Evolutionary conservation across 257 asterid genomes (phyloP).

Genomic region (Striga asiatica): DNA sequence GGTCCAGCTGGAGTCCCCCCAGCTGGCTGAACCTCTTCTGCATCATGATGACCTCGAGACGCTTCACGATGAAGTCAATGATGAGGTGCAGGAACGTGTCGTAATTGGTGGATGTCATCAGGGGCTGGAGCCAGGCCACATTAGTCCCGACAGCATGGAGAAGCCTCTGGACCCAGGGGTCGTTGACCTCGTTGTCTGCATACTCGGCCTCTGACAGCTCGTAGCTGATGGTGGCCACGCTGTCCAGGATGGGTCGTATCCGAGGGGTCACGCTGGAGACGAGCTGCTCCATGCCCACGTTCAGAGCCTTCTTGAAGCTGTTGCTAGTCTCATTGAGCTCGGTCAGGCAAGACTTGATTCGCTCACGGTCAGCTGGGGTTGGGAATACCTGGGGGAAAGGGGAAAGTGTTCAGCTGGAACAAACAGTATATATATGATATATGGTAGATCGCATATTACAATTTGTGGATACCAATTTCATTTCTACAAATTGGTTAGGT

Average conservation of each 20-base stretch:
- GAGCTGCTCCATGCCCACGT: constrained; percentile 75
- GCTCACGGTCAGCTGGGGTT: constrained; percentile 3
- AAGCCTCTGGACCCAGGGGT: constrained; percentile 97
- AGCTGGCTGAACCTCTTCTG: constrained; percentile 94
- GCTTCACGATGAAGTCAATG: not conserved
- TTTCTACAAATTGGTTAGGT: too few species aligned
- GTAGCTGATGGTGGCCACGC: constrained; percentile 80
- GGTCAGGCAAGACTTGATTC: constrained; percentile 72
- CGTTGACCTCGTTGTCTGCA: constrained; percentile 93
- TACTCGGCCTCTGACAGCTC: constrained; percentile 89
- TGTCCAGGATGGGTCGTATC: constrained; percentile 73
- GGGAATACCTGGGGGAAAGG: not conserved
- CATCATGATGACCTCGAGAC: constrained; percentile 51
- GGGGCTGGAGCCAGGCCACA: constrained; percentile 82
- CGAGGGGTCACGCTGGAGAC: constrained; percentile 67
- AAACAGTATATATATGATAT: not conserved
- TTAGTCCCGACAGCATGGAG: constrained; percentile 83
- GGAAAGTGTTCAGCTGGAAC: not conserved
- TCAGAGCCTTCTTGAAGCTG: constrained; percentile 63
- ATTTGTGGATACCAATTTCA: too few species aligned
- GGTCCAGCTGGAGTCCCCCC: constrained; percentile 96
- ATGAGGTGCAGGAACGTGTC: not conserved
- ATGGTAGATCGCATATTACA: too few species aligned
- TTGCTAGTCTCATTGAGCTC: constrained; percentile 79
- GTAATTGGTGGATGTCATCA: constrained; percentile 54